Base-by-base conservation (phyloP, 495 filamentous ascomycete species). In the Halenospora varia region DNA sequence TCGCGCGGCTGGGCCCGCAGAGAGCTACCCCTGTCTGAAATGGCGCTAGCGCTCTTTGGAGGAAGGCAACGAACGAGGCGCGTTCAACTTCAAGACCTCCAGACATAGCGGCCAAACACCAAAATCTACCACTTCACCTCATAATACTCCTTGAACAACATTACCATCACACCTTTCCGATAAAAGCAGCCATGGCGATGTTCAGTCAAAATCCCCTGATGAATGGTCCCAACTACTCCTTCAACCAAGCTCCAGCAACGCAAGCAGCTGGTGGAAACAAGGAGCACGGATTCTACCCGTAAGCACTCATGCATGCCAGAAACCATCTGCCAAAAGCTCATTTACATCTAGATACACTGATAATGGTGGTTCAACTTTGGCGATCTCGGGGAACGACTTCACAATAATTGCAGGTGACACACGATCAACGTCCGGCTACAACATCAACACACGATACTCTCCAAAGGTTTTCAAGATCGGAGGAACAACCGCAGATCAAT, bases 391-490 rank as follows among this genome's bases (percentile, higher is more conserved):
- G 63, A 84, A 85, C 68, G 88, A 94, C 75, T 98, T 97, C 78
- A 80, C 91, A 55, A 92, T 98, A 72, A 81, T 98, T 68, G 94
- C 94, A 45, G 94, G 94, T 71, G 94, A 98, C 75, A 98, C 94
- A 56, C 89, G 94, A 63, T 87, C 88, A 56, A 96, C 93, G 45
- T 85, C 87, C 41, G 94, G 94, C 69, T 98, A 97, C 84, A 97
- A 88, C 79, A 98, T 98, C 83, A 96, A 97, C 78, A 90, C 92
- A 24, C 88, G 94, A 51, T 91, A 88, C 76, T 81, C 88, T 35
- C 93, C 92, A 29, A 98, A 98, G 72, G 87, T 98, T 40, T 97
- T 95, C 83, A 90, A 88, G 74, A 96, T 98, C 65, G 94, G 95
- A 35, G 90, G 89, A 51, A 88, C 91, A 53, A 90, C 88, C 51